phyloP scores from a whole-genome alignment of 768 basidiomycete genomes.

The Aureoboletus auriporus region DNA sequence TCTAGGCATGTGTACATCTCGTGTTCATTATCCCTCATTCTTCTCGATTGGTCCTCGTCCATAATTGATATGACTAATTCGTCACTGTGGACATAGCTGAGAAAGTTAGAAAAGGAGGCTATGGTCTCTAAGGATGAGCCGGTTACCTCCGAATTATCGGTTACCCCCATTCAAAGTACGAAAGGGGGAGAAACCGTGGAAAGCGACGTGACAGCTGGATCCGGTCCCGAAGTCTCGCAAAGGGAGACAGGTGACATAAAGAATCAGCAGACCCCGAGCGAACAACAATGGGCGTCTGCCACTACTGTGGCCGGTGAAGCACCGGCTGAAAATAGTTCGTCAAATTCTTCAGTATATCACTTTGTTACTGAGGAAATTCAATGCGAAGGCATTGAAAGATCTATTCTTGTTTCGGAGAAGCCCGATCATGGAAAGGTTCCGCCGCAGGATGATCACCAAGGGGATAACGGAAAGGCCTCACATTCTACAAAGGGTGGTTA shows the following conservation, averaged over 20 bases:
- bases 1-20: neutral
- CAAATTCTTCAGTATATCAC: neutral
- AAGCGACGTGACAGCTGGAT: neutral
- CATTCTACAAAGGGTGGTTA: neutral
- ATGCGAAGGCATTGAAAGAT: neutral
- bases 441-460: slow-evolving; percentile 1
- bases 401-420: neutral
- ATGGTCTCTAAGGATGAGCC: neutral
- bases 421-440: neutral
- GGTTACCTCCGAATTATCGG: neutral
- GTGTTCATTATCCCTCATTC: neutral
- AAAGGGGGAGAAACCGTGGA: neutral
- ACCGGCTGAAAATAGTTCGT: slow-evolving; percentile 11
- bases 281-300: neutral
- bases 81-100: slow-evolving; percentile 1
- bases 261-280: neutral
- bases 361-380: neutral
- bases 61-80: slow-evolving; percentile 6
- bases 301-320: neutral
- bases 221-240: neutral
- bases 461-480: neutral
- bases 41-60: neutral
- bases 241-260: neutral
- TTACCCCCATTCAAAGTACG: neutral
- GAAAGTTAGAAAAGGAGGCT: neutral